Evolutionary conservation across 176 grass and related monocot genomes (phyloP).

Genomic region (Carex littledalei): DNA sequence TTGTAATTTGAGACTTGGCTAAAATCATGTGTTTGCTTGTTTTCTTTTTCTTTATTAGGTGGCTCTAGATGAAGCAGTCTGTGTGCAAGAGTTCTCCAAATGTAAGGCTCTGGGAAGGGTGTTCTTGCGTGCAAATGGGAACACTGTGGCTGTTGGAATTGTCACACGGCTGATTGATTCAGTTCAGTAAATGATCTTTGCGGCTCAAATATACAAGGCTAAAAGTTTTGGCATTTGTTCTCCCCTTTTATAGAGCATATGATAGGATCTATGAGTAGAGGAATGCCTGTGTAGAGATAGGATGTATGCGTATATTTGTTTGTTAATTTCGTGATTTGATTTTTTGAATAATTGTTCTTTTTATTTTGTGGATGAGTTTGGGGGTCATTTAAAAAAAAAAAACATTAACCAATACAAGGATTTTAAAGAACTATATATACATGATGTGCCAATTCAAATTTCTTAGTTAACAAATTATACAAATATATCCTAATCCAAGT

Average conservation of each 20-base stretch:
- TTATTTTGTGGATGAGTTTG: background rate
- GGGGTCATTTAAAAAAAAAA: too few relatives aligned
- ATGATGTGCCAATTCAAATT: too few relatives aligned
- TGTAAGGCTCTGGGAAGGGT: conserved; percentile 66
- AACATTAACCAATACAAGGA: too few relatives aligned
- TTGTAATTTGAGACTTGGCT: background rate
- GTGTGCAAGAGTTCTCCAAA: conserved; percentile 80
- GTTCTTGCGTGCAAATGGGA: conserved; percentile 67
- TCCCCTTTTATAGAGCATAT: background rate
- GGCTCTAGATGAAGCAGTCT: conserved; percentile 45
- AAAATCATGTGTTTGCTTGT: background rate
- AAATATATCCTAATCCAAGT: too few relatives aligned
- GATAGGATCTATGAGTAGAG: conserved; percentile 5
- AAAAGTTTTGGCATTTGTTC: background rate
- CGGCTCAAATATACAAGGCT: background rate
- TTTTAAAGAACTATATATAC: too few relatives aligned
- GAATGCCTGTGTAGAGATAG: background rate
- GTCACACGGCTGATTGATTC: conserved; percentile 42
- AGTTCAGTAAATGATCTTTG: conserved; percentile 14
- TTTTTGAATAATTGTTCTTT: background rate
- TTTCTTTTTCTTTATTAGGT: conserved; percentile 38
- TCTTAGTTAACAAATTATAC: too few relatives aligned
- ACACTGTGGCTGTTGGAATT: conserved; percentile 71
- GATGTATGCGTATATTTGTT: conserved; percentile 9
- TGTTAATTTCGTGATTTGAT: conserved; percentile 1